A percentile compares a stretch with the other conserved stretches of the same genome.
Evolutionary conservation across 768 basidiomycete species (phyloP).

Genomic region (Amanita polypyramis): DNA sequence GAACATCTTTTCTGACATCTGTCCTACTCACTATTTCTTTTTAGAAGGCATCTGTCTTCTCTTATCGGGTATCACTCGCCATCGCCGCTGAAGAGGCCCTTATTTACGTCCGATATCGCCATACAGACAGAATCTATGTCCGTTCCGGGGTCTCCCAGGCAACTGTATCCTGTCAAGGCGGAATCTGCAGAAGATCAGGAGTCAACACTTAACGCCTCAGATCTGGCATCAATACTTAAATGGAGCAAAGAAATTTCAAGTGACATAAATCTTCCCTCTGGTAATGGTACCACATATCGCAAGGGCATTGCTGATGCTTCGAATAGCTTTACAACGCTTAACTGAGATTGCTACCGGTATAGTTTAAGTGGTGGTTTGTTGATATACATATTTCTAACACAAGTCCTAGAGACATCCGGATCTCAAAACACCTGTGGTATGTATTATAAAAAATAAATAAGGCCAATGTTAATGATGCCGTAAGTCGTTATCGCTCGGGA

Average conservation of each 20-base stretch:
- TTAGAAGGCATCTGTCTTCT: conserved; percentile 41
- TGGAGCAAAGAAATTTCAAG: conserved; percentile 71
- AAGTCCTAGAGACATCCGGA: conserved; percentile 44
- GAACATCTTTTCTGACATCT: background rate
- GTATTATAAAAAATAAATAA: background rate
- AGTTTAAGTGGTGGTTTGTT: background rate
- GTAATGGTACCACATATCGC: conserved; percentile 16
- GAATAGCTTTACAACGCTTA: conserved; percentile 47
- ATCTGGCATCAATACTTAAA: conserved; percentile 58
- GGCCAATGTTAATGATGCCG: background rate
- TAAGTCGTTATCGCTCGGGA: conserved; percentile 58
- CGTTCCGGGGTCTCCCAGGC: conserved; percentile 16
- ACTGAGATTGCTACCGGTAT: conserved; percentile 64
- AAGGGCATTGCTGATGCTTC: background rate
- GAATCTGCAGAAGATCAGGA: conserved; percentile 42
- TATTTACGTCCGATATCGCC: conserved; percentile 50
- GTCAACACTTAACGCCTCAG: conserved; percentile 45
- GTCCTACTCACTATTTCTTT: background rate
- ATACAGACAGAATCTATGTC: conserved; percentile 46
- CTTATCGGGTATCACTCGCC: conserved; percentile 34
- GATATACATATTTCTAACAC: conserved; percentile 5
- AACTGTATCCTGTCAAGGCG: conserved; percentile 19
- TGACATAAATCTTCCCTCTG: conserved; percentile 59
- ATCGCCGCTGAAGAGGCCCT: conserved; percentile 39
- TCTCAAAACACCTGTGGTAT: conserved; percentile 54